phyloP scores from a whole-genome alignment of 345 rosid genomes.

The Lepidium africanum region DNA sequence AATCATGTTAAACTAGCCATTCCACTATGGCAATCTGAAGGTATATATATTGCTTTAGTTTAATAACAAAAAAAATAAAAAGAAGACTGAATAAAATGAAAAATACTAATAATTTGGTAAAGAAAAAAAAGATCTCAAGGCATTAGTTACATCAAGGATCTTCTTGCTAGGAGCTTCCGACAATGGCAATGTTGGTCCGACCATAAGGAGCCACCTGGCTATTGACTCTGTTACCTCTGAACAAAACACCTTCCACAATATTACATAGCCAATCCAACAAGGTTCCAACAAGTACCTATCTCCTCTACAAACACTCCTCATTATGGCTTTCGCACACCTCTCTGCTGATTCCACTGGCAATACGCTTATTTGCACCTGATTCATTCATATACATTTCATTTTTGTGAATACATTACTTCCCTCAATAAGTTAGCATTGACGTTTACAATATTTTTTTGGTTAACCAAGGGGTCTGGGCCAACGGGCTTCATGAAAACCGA shows the following conservation, averaged over 20 bases:
- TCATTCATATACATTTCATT: neutral
- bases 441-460: neutral
- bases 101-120: neutral
- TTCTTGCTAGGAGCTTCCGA: neutral
- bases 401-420: neutral
- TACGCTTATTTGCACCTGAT: slow-evolving; percentile 11
- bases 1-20: too few species aligned
- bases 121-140: neutral
- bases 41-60: too few species aligned
- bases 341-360: slow-evolving; percentile 28
- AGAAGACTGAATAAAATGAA: neutral
- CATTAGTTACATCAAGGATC: neutral
- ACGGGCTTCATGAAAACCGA: too few species aligned
- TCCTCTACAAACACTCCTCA: slow-evolving; percentile 42
- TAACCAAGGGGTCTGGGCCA: too few species aligned
- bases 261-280: slow-evolving; percentile 28
- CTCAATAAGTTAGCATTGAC: neutral
- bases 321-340: slow-evolving; percentile 33
- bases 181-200: neutral
- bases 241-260: slow-evolving; percentile 13
- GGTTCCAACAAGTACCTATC: slow-evolving; percentile 44
- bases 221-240: slow-evolving; percentile 18
- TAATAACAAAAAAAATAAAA: neutral
- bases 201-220: slow-evolving; percentile 15
- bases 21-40: too few species aligned